Conservation (phyloP, 2,329 filamentous ascomycete species). For the Sclerotinia borealis region DNA sequence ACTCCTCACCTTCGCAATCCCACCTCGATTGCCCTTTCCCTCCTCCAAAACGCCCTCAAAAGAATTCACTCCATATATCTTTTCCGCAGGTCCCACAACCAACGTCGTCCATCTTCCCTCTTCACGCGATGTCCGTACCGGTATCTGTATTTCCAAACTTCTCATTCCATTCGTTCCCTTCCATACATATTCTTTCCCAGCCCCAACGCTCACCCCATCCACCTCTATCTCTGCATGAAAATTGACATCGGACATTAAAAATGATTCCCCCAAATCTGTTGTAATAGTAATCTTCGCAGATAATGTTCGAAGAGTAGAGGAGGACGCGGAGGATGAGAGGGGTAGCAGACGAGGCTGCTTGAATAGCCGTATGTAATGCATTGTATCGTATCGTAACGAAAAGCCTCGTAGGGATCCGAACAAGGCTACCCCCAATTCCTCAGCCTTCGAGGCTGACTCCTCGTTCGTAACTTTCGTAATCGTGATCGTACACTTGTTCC, state of each 20-base stretch:
- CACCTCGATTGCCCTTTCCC: slow-evolving; percentile 1
- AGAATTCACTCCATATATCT: slow-evolving; percentile 3
- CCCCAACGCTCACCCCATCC: slow-evolving; percentile 1
- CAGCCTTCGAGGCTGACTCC: slow-evolving; percentile 1
- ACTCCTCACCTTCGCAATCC: slow-evolving; percentile 25
- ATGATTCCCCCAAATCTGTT: slow-evolving; percentile 53
- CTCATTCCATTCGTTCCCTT: slow-evolving; percentile 25
- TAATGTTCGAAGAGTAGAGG: slow-evolving; percentile 23
- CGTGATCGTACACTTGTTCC: neutral
- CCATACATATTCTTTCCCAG: slow-evolving; percentile 21
- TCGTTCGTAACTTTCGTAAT: neutral
- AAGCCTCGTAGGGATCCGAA: neutral
- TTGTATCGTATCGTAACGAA: slow-evolving; percentile 24
- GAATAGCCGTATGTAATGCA: slow-evolving; percentile 63
- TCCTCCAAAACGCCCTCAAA: slow-evolving; percentile 14
- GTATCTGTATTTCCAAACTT: slow-evolving; percentile 23
- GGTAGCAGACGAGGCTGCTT: slow-evolving; percentile 49
- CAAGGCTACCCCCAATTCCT: neutral
- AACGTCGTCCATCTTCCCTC: slow-evolving; percentile 14
- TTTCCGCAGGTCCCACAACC: slow-evolving; percentile 19
- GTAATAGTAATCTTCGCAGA: slow-evolving; percentile 55
- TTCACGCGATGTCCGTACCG: neutral
- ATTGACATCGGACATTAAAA: slow-evolving; percentile 28
- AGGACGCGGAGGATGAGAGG: slow-evolving; percentile 15
- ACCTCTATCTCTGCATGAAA: slow-evolving; percentile 19